A percentile compares a stretch with the other conserved stretches of the same genome.
These are phyloP conservation scores for Cruciata laevipes DNA, from an alignment of 257 asterid species.

Conservation along the genomic window DNA sequence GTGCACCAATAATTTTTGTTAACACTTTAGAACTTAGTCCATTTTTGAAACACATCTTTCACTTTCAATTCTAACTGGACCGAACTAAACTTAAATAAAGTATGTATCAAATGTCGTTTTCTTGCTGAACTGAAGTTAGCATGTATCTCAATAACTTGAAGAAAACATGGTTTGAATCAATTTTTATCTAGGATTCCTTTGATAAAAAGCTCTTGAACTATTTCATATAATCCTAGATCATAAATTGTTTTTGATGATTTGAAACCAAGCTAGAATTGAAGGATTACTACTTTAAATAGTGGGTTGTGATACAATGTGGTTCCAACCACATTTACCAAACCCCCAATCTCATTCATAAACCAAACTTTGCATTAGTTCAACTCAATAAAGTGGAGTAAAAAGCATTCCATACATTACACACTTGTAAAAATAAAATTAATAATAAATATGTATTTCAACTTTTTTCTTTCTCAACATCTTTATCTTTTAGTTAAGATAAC, in stretches of 20 bases:
- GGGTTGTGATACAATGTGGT: background rate
- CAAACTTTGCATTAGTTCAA: background rate
- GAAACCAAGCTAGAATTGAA: too few relatives aligned
- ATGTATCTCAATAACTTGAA: too few relatives aligned
- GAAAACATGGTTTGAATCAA: too few relatives aligned
- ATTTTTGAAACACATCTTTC: background rate
- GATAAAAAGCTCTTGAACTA: too few relatives aligned
- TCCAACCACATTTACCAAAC: background rate
- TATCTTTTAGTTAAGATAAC: background rate
- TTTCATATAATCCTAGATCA: too few relatives aligned
- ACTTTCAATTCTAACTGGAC: background rate
- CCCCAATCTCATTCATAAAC: background rate
- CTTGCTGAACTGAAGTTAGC: too few relatives aligned
- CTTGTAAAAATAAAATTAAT: background rate
- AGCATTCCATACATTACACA: background rate
- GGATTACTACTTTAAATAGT: too few relatives aligned
- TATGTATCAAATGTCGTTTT: too few relatives aligned
- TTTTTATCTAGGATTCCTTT: too few relatives aligned
- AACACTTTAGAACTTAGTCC: background rate
- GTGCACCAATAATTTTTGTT: background rate
- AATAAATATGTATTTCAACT: background rate
- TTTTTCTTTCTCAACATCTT: too few relatives aligned
- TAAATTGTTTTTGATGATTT: too few relatives aligned
- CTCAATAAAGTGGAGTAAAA: background rate
- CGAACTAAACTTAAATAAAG: too few relatives aligned